Evolutionary conservation across 805 yeast genomes (phyloP), one percentile per base, ranked within the genome.

Genomic region (Wickerhamiella alocasiicola): DNA sequence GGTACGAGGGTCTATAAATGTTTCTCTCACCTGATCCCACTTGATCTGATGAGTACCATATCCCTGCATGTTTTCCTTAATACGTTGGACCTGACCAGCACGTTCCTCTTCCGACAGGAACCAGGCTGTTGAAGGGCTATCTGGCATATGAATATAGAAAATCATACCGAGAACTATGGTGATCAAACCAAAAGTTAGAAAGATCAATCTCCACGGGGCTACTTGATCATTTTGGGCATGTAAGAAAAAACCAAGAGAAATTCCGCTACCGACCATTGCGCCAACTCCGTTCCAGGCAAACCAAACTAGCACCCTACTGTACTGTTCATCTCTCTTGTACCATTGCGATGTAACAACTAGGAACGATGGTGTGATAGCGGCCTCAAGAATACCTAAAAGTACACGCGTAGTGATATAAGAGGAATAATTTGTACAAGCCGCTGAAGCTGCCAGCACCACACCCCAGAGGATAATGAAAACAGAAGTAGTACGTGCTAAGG

Each of bases 331-430:
- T 15, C 59, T 48, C 44, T 61, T 67, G 65, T 74, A 76, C 70
- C 75, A 76, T 54, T 72, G 76, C 19, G 72, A 55, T 4, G 78
- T 75, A 33, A 76, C 52, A 21, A 72, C 60, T 23, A 72, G 69
- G 55, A 71, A 71, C 3, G 75, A 69, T 2, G 82, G 81, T 16
- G 74, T 67, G 18, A 74, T 67, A 16, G 67, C 66, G 4, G 68
- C 52, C 47, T 74, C 80, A 28, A 70, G 62, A 19, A 64, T 53
- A 6, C 80, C 79, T 3, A 73, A 56, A 9, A 74, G 54, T 6
- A 65, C 57, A 29, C 79, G 55, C 1, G 64, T 53, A 3, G 66
- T 59, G 60, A 71, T 60, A 27, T 71, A 62, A 4, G 68, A 62
- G 4, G 68, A 65, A 52, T 64, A 70, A 13, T 55, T 55, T 15